These are phyloP conservation scores for Fusarium sp. DNA, from an alignment of 2,329 filamentous ascomycete genomes.

Conservation along the genomic window DNA sequence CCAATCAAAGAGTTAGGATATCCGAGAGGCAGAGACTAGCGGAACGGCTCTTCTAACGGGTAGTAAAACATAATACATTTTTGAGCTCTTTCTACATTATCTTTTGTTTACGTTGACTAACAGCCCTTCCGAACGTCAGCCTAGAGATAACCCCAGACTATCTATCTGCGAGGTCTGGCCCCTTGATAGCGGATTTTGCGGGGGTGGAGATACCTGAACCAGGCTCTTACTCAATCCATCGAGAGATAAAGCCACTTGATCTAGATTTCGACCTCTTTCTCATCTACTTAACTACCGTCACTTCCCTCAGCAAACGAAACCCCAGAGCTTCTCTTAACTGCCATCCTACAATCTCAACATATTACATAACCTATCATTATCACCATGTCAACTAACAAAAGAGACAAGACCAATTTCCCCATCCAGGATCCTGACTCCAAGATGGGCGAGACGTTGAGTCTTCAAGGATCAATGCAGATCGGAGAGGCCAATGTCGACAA, in stretches of 20 bases:
- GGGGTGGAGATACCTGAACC: constrained; percentile 22
- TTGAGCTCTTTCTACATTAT: background rate
- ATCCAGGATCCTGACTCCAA: constrained; percentile 21
- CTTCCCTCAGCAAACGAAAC: background rate
- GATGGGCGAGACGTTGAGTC: constrained; percentile 30
- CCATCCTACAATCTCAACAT: background rate
- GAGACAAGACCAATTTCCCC: constrained; percentile 6
- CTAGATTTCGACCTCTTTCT: background rate
- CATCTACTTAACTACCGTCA: constrained; percentile 14
- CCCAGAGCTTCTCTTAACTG: background rate
- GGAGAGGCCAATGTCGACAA: constrained; percentile 21
- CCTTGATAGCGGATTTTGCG: constrained; percentile 8
- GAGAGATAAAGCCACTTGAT: constrained; percentile 5
- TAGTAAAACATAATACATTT: constrained; percentile 1
- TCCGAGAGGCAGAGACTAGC: constrained; percentile 15
- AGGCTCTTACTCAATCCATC: background rate
- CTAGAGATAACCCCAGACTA: constrained; percentile 17
- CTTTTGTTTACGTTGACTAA: background rate
- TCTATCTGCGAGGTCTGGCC: background rate
- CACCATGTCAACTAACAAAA: constrained; percentile 23
- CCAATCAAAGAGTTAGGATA: constrained; percentile 15
- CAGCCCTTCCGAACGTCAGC: background rate
- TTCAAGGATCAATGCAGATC: constrained; percentile 25
- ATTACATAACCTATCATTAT: background rate
- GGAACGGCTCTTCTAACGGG: constrained; percentile 17